Evolutionary conservation across 371 early-diverging fungal species (phyloP).

Genomic region (Choanephora cucurbitarum): DNA sequence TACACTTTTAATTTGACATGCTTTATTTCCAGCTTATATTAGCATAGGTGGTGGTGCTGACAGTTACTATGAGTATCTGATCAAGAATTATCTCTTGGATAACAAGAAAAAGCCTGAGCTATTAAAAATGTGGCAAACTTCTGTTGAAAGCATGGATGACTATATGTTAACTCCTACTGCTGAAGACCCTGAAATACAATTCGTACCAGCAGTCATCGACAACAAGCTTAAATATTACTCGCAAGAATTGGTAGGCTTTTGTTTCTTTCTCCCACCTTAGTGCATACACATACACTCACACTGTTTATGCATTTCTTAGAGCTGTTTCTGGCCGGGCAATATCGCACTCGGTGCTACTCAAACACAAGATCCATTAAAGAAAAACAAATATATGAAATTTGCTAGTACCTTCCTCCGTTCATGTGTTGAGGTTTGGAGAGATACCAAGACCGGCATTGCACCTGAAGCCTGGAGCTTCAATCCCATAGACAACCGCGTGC

Average conservation of each 20-base stretch:
- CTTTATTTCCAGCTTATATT: constrained; percentile 18
- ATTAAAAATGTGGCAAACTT: constrained; percentile 28
- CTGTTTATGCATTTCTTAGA: constrained; percentile 13
- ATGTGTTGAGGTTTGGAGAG: constrained; percentile 33
- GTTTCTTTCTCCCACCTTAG: too few relatives aligned
- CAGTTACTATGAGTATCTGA: constrained; percentile 85
- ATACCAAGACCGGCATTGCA: constrained; percentile 31
- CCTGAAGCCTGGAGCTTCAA: constrained; percentile 41
- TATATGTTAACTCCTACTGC: constrained; percentile 40
- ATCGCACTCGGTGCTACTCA: constrained; percentile 33
- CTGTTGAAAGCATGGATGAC: constrained; percentile 44
- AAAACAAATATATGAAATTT: constrained; percentile 17
- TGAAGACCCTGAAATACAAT: constrained; percentile 31
- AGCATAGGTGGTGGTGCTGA: constrained; percentile 70
- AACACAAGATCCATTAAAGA: constrained; percentile 10
- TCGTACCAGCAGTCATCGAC: constrained; percentile 38
- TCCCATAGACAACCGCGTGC: constrained; percentile 16
- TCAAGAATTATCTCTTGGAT: constrained; percentile 68
- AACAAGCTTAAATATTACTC: constrained; percentile 19
- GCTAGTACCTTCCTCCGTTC: constrained; percentile 32
- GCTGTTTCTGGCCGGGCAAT: constrained; percentile 48
- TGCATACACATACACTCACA: not conserved
- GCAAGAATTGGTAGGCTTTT: constrained; percentile 33
- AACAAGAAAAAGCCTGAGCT: constrained; percentile 41
- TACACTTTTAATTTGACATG: too few relatives aligned